phyloP scores from a whole-genome alignment of 2,329 filamentous ascomycete genomes.

The Fusarium compactum region DNA sequence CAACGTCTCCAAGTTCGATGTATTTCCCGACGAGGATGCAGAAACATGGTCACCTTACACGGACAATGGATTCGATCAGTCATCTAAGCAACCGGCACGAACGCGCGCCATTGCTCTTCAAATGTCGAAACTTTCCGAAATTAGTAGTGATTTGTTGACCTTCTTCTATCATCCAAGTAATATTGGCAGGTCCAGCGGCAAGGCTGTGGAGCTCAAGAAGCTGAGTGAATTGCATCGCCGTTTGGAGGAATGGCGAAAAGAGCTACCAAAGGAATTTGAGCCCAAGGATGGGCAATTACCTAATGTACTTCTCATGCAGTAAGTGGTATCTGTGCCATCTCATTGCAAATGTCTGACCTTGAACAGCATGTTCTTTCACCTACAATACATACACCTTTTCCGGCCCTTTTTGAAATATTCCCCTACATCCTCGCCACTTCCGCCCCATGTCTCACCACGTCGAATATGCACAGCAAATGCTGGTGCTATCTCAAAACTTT shows the following conservation, averaged over 20 bases:
- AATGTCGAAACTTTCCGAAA: conserved; percentile 87
- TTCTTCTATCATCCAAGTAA: conserved; percentile 90
- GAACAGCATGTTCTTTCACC: conserved; percentile 93
- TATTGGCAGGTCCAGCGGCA: conserved; percentile 74
- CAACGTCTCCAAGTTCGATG: conserved; percentile 88
- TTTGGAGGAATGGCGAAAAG: conserved; percentile 88
- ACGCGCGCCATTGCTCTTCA: conserved; percentile 86
- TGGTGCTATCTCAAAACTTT: conserved; percentile 89
- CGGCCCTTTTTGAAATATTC: conserved; percentile 94
- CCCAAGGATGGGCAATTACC: conserved; percentile 90
- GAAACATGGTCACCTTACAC: conserved; percentile 90
- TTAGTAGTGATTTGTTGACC: conserved; percentile 88
- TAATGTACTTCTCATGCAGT: conserved; percentile 85
- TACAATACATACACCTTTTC: conserved; percentile 96
- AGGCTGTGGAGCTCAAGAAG: conserved; percentile 88
- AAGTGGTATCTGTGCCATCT: conserved; percentile 58
- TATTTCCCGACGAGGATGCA: conserved; percentile 89
- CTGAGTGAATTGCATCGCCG: conserved; percentile 91
- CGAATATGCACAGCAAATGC: conserved; percentile 93
- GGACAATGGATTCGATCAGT: conserved; percentile 80
- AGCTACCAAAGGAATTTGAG: conserved; percentile 87
- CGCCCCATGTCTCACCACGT: conserved; percentile 87
- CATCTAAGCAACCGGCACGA: conserved; percentile 81
- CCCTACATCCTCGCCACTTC: conserved; percentile 83
- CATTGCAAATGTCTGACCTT: conserved; percentile 15